Conservation (phyloP, 2,329 filamentous ascomycete genomes). For the Lasiodiplodia hormozganensis region DNA sequence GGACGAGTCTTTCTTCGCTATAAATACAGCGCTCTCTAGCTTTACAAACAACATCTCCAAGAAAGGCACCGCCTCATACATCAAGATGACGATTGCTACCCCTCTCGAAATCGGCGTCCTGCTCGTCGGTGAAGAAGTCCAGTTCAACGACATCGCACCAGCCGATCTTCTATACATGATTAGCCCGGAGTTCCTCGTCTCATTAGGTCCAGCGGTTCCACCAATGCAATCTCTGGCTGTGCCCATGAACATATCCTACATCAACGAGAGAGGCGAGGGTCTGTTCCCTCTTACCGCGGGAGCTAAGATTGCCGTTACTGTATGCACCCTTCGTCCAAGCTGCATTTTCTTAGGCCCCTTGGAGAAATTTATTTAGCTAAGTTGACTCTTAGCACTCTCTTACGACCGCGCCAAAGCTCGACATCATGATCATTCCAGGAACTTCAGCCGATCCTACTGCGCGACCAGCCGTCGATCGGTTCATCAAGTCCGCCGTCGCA, state of each 20-base stretch:
- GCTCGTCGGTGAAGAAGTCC: not conserved
- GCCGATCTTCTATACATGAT: not conserved
- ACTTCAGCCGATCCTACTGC: not conserved
- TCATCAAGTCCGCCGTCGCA: not conserved
- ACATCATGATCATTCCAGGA: not conserved
- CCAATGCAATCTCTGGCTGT: not conserved
- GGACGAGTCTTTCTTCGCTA: too few relatives aligned
- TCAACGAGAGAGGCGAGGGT: not conserved
- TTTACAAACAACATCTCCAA: too few relatives aligned
- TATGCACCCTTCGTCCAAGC: not conserved
- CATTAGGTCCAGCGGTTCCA: not conserved
- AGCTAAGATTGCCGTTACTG: not conserved
- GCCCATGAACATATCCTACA: constrained; percentile 4
- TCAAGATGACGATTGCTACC: too few relatives aligned
- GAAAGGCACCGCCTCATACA: too few relatives aligned
- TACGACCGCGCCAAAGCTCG: not conserved
- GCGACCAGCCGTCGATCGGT: not conserved
- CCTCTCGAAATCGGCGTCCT: constrained; percentile 12
- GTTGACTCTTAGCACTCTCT: not conserved
- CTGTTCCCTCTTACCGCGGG: not conserved
- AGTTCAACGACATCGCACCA: constrained; percentile 1
- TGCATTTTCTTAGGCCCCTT: not conserved
- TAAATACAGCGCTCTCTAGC: too few relatives aligned
- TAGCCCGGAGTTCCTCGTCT: not conserved
- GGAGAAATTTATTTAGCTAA: not conserved